phyloP scores from a whole-genome alignment of 2,329 filamentous ascomycete species.

The Neofusicoccum umdonicola region DNA sequence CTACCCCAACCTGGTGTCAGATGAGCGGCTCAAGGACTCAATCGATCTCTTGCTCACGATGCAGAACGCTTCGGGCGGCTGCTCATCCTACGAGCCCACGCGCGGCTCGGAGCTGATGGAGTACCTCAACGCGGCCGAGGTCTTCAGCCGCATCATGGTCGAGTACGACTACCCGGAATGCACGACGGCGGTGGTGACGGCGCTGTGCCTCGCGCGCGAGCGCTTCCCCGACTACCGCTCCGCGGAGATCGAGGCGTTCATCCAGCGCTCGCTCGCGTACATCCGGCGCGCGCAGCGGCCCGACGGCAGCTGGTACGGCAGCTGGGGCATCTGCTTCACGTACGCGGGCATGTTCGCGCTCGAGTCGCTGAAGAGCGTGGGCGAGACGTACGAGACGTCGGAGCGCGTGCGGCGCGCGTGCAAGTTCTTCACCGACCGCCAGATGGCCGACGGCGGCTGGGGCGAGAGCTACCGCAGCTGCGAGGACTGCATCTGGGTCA shows the following conservation, averaged over 20 bases:
- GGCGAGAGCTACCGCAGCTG: slow-evolving; percentile 90
- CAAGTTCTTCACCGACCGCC: slow-evolving; percentile 79
- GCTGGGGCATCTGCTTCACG: slow-evolving; percentile 97
- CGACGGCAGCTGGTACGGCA: slow-evolving; percentile 96
- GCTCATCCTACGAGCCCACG: slow-evolving; percentile 83
- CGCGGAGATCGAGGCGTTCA: slow-evolving; percentile 71
- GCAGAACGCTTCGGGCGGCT: slow-evolving; percentile 83
- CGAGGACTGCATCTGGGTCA: slow-evolving; percentile 70
- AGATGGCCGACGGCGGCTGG: slow-evolving; percentile 90
- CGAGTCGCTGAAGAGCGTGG: slow-evolving; percentile 76
- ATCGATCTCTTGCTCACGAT: slow-evolving; percentile 89
- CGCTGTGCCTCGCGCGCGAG: slow-evolving; percentile 75
- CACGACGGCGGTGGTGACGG: slow-evolving; percentile 90
- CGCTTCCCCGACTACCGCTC: slow-evolving; percentile 78
- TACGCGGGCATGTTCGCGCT: slow-evolving; percentile 97
- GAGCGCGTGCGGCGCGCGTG: slow-evolving; percentile 71
- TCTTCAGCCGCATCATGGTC: slow-evolving; percentile 96
- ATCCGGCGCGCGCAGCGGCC: slow-evolving; percentile 74
- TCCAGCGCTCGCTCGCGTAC: slow-evolving; percentile 72
- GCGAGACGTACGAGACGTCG: slow-evolving; percentile 77
- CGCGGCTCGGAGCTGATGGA: slow-evolving; percentile 78
- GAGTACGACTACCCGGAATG: slow-evolving; percentile 98
- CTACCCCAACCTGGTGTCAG: slow-evolving; percentile 71
- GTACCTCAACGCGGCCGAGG: slow-evolving; percentile 88
- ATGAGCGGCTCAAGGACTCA: slow-evolving; percentile 78